Evolutionary conservation across 2,329 filamentous ascomycete species (phyloP).

Genomic region (Colletotrichum sp.): DNA sequence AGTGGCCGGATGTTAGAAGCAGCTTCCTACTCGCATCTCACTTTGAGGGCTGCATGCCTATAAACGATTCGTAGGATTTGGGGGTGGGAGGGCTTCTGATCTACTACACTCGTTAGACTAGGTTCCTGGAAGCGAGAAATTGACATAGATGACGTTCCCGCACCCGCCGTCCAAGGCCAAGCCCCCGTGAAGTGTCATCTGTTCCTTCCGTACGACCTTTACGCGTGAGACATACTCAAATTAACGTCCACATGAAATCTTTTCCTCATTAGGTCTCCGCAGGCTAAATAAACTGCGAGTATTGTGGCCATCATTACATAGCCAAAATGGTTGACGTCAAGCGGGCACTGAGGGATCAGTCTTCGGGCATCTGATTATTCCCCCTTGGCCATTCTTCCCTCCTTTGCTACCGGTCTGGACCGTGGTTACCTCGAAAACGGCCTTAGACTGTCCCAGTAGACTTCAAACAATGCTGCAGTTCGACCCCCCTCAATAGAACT

Average conservation of each 20-base stretch:
- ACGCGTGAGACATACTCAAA: not conserved
- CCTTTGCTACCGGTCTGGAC: not conserved
- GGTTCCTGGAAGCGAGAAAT: not conserved
- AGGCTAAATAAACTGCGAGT: not conserved
- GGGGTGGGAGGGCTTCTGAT: not conserved
- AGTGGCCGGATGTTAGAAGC: not conserved
- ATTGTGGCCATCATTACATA: not conserved
- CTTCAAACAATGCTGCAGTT: not conserved
- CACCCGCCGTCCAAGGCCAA: not conserved
- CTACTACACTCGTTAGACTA: not conserved
- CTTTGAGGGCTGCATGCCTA: not conserved
- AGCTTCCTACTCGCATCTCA: not conserved
- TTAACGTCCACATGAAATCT: not conserved
- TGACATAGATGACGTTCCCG: not conserved
- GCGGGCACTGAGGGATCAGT: not conserved
- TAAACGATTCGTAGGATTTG: not conserved
- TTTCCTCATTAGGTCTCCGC: not conserved
- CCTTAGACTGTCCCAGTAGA: not conserved
- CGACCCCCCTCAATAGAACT: not conserved
- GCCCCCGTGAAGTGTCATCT: not conserved
- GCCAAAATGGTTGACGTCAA: not conserved
- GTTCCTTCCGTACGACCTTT: not conserved
- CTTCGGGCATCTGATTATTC: not conserved
- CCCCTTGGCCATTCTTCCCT: not conserved
- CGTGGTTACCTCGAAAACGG: not conserved